Conservation (phyloP, 768 basidiomycete genomes). For the Termitomyces sp. region DNA sequence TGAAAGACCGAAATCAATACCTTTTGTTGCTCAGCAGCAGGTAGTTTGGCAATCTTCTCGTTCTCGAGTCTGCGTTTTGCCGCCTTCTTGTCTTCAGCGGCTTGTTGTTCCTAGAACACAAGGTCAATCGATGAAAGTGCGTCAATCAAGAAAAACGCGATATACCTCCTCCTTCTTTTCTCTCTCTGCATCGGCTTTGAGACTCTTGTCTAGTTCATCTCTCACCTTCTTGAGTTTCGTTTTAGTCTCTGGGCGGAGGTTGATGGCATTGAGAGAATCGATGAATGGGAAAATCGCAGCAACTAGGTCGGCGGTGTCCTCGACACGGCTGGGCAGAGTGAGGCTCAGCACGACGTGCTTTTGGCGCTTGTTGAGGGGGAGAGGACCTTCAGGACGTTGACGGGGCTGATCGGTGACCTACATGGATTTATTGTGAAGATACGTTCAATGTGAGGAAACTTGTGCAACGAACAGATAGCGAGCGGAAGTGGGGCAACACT, state of each 20-base stretch:
- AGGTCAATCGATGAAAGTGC: background rate
- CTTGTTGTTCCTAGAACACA: conserved; percentile 34
- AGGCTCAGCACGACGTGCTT: conserved; percentile 79
- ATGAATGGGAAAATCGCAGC: conserved; percentile 71
- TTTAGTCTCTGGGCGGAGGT: conserved; percentile 80
- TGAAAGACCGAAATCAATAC: conserved; percentile 29
- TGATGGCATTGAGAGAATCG: conserved; percentile 59
- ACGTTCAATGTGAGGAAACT: conserved; percentile 2
- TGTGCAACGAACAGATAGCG: conserved; percentile 57
- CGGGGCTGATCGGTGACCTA: conserved; percentile 86
- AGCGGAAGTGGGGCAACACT: conserved; percentile 77
- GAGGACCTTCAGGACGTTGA: conserved; percentile 55
- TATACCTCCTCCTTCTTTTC: conserved; percentile 71
- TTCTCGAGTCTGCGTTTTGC: conserved; percentile 75
- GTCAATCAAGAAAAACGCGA: background rate
- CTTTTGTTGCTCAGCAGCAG: conserved; percentile 83
- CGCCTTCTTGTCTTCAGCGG: conserved; percentile 65
- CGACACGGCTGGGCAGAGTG: conserved; percentile 47
- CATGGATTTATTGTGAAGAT: conserved; percentile 10
- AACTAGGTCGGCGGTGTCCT: conserved; percentile 58
- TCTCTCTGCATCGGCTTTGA: conserved; percentile 65
- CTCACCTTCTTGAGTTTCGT: conserved; percentile 72
- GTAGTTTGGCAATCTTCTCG: conserved; percentile 69
- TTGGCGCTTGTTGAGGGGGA: conserved; percentile 50
- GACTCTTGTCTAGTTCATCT: conserved; percentile 65